Evolutionary conservation across 164 flowering plant genomes (phyloP), one percentile per base, ranked within the genome.

Genomic region (Cinnamomum micranthum): DNA sequence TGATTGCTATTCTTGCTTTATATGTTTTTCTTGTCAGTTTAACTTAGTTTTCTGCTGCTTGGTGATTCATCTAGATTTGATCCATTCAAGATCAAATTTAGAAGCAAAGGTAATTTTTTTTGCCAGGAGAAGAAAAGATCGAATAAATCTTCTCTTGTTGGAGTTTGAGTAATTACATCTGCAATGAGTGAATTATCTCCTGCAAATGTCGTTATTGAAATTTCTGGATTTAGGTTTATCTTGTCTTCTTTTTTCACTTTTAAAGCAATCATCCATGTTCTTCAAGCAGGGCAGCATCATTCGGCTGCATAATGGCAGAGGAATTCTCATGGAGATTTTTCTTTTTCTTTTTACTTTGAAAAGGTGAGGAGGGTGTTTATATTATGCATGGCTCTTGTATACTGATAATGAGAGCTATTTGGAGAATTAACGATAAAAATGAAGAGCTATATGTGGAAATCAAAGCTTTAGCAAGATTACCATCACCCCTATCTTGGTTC

Each of bases 401-500:
- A 23, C 47, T 23, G 69, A 63, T 63, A 72, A 60, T 33, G 70
- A 74, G 78, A 78, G 74, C 72, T 72, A 51, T 77, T 22, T 72
- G 68, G 65, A 75, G 76, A 74, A 62, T 76, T 71, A 68, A 68
- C 23, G 27, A 50, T 77, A 78, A 77, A 58, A 74, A 64, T 22
- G 71, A 71, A 78, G 65, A 72, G 64, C 70, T 50, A 51, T 64
- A 23, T 72, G 28, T 64, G 62, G 67, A 78, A 81, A 70, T 50
- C 63, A 52, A 33, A 68, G 77, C 65, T 82, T 78, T 58, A 52
- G 78, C 85, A 75, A 81, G 87, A 80, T 91, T 86, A 81, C 90
- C 93, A 90, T 92, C 91, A 91, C 89, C 83, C 85, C 74, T 86
- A 83, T 87, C 86, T 90, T 92, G 90, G 85, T 91, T 91, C 85